Evolutionary conservation across 2,329 filamentous ascomycete species (phyloP), one percentile per base, ranked within the genome.

Genomic region (Pezicula radicicola): DNA sequence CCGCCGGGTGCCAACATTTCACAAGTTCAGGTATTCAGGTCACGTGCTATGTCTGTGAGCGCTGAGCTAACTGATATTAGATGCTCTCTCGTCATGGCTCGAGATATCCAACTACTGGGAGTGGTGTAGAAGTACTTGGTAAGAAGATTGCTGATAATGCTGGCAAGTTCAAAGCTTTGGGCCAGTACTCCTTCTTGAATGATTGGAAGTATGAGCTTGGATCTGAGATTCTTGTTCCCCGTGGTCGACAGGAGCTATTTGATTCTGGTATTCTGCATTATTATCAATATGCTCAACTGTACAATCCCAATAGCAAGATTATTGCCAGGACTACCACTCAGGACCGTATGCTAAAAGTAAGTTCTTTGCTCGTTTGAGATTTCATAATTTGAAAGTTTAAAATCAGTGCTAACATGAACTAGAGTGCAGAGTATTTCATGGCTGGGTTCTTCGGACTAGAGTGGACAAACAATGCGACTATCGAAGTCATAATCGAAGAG

Each of bases 381-480:
- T 13, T 21, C 21, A 35, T 41, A 15, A 40, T 25, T 9, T 21
- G 13, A 25, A 35, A 40, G 27, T 40, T 12, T 28, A 13, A 35
- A 9, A 37, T 13, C 8, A 33, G 18, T 10, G 51, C 37, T 57
- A 28, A 60, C 44, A 28, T 13, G 6, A 12, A 30, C n/a, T 28
- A 66, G 63, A 37, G 60, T 41, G 87, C 87, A 3, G 87, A 91
- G 67, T 87, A 91, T 67, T 91, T 90, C 69, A 71, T 91, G 64
- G 85, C 87, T 6, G 88, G 88, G 0, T 91, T 91, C 72, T 91
- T 91, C 63, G 88, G 88, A 0, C 76, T 90, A 0, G 80, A 86
- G 44, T 91, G 87, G 87, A 77, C 83, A 1, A 77, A 83, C 28
- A 88, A 90, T 63, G 87, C 79, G 6, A 89, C 84, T 0, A 77